Base-by-base conservation (phyloP, 2,329 filamentous ascomycete species). In the Pyricularia pennisetigena region DNA sequence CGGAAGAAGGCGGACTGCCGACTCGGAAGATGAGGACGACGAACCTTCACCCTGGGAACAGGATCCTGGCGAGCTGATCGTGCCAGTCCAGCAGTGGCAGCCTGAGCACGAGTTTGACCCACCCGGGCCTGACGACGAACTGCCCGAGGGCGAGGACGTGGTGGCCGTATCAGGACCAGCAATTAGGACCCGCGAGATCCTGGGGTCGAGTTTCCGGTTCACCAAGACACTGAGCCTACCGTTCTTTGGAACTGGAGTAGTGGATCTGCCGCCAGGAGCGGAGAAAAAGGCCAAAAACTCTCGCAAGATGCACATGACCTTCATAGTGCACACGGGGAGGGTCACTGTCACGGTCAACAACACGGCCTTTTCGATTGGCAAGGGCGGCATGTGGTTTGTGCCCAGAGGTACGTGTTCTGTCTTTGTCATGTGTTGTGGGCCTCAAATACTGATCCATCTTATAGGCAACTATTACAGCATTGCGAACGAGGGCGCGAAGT, bases 221-320 rank as follows among this genome's bases (percentile, higher is more conserved):
- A 91, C 92, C 41, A 98, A 97, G 81, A 90, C 94, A 70, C 85
- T 96, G 69, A 92, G 88, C 30, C 82, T 91, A 70, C 88, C 90
- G 0, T 98, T 97, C 78, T 92, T 98, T 77, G 94, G 93, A 41
- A 90, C 91, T 10, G 95, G 95, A 20, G 86, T 98, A 67, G 91
- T 99, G 54, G 94, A 98, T 74, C 81, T 99, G 66, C 92, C 93
- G 6, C 89, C 92, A 0, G 90, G 90, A 2, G 88, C 91, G 35
- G 87, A 91, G 75, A 99, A 99, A 82, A 88, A 89, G 72, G 87
- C 90, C 65, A 98, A 98, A 83, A 98, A 97, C 78, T 91, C 91
- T 49, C 86, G 94, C 71, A 94, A 91, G 80, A 98, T 97, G 92
- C 93, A 97, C 76, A 95, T 99, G 90, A 89, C 91, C 0, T 98